phyloP scores from a whole-genome alignment of 2,329 filamentous ascomycete species.

The Aspergillus transmontanensis region DNA sequence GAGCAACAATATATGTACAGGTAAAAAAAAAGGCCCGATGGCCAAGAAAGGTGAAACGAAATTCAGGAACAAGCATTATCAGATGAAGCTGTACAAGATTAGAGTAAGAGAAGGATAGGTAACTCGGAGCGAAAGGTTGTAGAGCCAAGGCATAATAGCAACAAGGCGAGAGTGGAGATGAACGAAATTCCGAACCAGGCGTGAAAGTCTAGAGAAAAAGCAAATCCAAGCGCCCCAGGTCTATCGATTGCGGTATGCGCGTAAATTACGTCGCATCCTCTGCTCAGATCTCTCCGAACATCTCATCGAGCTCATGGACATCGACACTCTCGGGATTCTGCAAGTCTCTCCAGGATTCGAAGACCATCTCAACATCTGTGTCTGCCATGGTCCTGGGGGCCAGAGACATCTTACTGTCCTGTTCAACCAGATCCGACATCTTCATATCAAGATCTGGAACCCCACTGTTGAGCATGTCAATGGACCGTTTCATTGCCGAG shows the following conservation, averaged over 20 bases:
- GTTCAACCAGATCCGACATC: conserved; percentile 38
- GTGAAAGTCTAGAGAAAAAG: neutral
- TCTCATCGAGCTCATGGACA: conserved; percentile 86
- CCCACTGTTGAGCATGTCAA: conserved; percentile 44
- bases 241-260: conserved; percentile 1
- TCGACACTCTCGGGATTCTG: conserved; percentile 84
- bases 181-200: neutral
- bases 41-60: conserved; percentile 1
- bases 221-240: conserved; percentile 1
- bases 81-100: conserved; percentile 21
- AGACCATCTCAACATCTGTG: conserved; percentile 42
- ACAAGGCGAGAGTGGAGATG: conserved; percentile 10
- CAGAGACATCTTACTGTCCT: conserved; percentile 49
- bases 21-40: conserved; percentile 4
- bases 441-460: conserved; percentile 39
- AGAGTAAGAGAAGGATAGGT: conserved; percentile 10
- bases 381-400: conserved; percentile 27
- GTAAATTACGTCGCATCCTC: neutral
- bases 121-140: neutral
- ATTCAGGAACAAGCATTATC: conserved; percentile 18
- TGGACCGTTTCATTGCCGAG: conserved; percentile 40
- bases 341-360: conserved; percentile 61
- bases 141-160: neutral
- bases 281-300: conserved; percentile 73
- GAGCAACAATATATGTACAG: conserved; percentile 22